Conservation (phyloP, 2,329 filamentous ascomycete species). For the Intubia oerlemansii region DNA sequence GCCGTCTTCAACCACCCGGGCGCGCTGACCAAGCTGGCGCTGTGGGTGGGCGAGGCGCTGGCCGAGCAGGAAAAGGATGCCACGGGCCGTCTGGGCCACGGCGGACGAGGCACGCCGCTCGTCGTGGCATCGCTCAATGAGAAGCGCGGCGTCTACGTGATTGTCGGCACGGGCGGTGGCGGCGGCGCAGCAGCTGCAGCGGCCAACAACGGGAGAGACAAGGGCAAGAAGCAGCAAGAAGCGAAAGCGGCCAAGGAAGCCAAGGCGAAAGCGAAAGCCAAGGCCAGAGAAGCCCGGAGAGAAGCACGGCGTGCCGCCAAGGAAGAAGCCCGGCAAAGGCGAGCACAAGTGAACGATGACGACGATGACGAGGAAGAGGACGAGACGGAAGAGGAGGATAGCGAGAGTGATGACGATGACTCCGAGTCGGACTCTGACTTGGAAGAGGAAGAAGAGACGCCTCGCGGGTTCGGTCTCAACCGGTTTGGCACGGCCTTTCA, state of each 20-base stretch:
- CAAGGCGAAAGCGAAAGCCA: no score
- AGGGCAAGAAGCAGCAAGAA: conserved; percentile 40
- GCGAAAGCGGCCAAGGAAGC: conserved; percentile 43
- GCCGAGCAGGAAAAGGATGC: conserved; percentile 67
- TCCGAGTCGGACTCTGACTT: conserved; percentile 15
- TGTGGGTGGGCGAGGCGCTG: conserved; percentile 88
- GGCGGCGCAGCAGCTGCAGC: conserved; percentile 54
- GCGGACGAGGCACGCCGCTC: conserved; percentile 58
- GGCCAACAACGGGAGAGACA: no score
- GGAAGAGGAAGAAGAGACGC: conserved; percentile 14
- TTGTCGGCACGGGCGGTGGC: conserved; percentile 81
- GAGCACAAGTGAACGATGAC: conserved; percentile 6
- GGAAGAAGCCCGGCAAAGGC: conserved; percentile 39
- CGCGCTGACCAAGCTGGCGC: conserved; percentile 75
- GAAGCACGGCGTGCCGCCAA: conserved; percentile 33
- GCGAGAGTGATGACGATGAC: conserved; percentile 20
- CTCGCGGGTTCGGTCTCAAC: conserved; percentile 53
- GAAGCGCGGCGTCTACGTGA: conserved; percentile 65
- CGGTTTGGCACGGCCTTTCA: conserved; percentile 90
- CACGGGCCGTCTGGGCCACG: conserved; percentile 45
- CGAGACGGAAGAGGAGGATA: conserved; percentile 1
- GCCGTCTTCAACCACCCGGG: conserved; percentile 83
- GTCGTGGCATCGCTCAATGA: conserved; percentile 85
- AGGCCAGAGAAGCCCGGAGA: conserved; percentile 34
- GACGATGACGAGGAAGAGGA: neutral